Percentiles rank a stretch among this genome's conserved stretches.
Conservation (phyloP, 805 yeast genomes). For the Zygoascus flipseniorum region DNA sequence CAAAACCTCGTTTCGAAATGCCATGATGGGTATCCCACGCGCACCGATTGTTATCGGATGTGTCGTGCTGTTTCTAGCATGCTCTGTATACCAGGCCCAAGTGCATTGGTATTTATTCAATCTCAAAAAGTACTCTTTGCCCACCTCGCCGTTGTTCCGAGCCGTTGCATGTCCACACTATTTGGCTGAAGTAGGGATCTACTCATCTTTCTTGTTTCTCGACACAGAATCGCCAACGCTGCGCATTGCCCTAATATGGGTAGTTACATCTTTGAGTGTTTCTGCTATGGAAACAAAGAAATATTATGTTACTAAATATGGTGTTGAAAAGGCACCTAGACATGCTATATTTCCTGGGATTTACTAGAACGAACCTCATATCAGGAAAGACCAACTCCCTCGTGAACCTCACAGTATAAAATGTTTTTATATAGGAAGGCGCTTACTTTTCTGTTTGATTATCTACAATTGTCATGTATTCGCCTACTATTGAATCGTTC, state of each 20-base stretch:
- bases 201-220: conserved; percentile 25
- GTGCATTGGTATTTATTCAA: conserved; percentile 43
- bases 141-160: conserved; percentile 36
- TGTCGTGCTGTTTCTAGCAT: conserved; percentile 25
- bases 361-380: conserved; percentile 2
- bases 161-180: conserved; percentile 54
- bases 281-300: conserved; percentile 41
- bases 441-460: too few relatives aligned
- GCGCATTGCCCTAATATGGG: conserved; percentile 24
- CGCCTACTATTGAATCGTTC: background rate
- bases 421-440: background rate
- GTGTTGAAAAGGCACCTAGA: conserved; percentile 8
- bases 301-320: conserved; percentile 32
- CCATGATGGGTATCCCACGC: background rate
- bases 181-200: conserved; percentile 47
- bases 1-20: background rate
- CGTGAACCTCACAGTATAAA: background rate
- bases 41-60: conserved; percentile 2
- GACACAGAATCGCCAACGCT: conserved; percentile 12
- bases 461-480: background rate
- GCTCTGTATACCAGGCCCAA: conserved; percentile 38
- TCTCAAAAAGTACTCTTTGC: conserved; percentile 46
- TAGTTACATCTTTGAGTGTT: conserved; percentile 36
- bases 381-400: background rate
- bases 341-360: conserved; percentile 16